These are phyloP conservation scores for carrot (Daucus carota) DNA, from an alignment of 129 eudicot genomes.

Conservation along the genomic window DH1_v3.0 NC_030389.2:4122501-4123000, in stretches of 20 bases:
- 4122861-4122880: no score
- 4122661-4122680: not conserved
- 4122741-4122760: not conserved
- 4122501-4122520: no score
- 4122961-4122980: not conserved
- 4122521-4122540: no score
- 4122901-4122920: not conserved
- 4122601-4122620: not conserved
- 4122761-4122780: no score
- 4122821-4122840: not conserved
- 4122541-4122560: no score
- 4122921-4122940: not conserved
- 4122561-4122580: no score
- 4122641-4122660: constrained; percentile 6
- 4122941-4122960: not conserved
- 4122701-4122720: no score
- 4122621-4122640: not conserved
- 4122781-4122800: not conserved
- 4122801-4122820: not conserved
- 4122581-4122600: not conserved
- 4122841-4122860: no score
- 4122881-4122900: not conserved
- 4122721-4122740: no score
- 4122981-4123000: not conserved
- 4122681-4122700: not conserved